phyloP scores from a whole-genome alignment of 139 green algal species.

The Chlorella sorokiniana region DNA sequence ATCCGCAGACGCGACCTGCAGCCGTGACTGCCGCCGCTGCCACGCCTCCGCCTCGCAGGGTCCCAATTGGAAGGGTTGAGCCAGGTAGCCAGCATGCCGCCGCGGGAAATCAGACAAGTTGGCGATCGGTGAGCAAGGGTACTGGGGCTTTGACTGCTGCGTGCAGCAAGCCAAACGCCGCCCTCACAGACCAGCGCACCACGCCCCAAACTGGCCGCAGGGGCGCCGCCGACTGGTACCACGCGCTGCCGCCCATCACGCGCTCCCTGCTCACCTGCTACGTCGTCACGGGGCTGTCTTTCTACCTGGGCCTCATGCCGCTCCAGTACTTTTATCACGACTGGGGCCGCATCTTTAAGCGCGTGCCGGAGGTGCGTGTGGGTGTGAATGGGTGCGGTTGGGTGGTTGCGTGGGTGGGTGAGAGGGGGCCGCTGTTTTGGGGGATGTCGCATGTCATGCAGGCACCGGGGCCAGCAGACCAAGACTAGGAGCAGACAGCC shows the following conservation, averaged over 20 bases:
- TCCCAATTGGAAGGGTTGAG: too few relatives aligned
- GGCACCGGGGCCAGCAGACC: too few relatives aligned
- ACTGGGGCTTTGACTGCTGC: neutral
- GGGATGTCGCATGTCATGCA: too few relatives aligned
- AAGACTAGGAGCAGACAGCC: too few relatives aligned
- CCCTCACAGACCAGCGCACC: neutral
- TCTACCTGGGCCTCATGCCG: conserved; percentile 24
- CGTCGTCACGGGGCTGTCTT: conserved; percentile 26
- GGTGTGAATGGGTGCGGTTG: too few relatives aligned
- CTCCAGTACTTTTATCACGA: conserved; percentile 23
- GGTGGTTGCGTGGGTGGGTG: too few relatives aligned
- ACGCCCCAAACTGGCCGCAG: neutral
- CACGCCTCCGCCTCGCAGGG: too few relatives aligned
- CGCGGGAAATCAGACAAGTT: neutral
- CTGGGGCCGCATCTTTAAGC: conserved; percentile 26
- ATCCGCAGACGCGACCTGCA: too few relatives aligned
- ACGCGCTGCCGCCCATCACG: conserved; percentile 33
- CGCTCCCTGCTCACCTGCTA: conserved; percentile 32
- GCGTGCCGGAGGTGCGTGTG: conserved; percentile 6
- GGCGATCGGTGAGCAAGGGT: neutral
- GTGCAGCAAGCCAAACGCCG: neutral
- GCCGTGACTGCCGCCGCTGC: too few relatives aligned
- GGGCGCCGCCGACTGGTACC: conserved; percentile 30
- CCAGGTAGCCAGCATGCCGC: neutral
- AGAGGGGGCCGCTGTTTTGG: too few relatives aligned